A percentile compares a stretch with the other conserved stretches of the same genome.
These are phyloP conservation scores for Diaporthe amygdali DNA, from an alignment of 2,329 filamentous ascomycete species.

Conservation along the genomic window DNA sequence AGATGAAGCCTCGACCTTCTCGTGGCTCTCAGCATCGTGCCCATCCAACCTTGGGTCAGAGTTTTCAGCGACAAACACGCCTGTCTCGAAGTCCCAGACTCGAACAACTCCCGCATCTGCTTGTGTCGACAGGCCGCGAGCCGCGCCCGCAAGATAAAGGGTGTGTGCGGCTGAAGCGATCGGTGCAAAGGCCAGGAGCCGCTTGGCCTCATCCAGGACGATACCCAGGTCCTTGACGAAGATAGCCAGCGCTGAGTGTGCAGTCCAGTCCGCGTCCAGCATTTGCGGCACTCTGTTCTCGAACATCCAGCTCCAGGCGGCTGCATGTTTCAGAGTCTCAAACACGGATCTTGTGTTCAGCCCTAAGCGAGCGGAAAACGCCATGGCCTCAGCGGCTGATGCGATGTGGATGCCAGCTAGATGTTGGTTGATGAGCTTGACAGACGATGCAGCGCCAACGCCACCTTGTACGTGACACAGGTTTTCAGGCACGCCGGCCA, in stretches of 20 bases:
- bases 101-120: conserved; percentile 40
- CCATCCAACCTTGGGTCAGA: neutral
- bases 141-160: conserved; percentile 38
- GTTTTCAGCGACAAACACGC: neutral
- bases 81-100: conserved; percentile 34
- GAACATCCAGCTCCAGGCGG: conserved; percentile 57
- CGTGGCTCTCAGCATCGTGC: neutral
- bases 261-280: conserved; percentile 53
- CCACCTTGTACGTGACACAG: conserved; percentile 57
- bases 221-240: conserved; percentile 42
- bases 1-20: neutral
- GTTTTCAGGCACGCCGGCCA: conserved; percentile 54
- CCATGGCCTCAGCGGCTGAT: conserved; percentile 56
- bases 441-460: conserved; percentile 56
- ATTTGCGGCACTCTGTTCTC: conserved; percentile 60
- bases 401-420: conserved; percentile 57
- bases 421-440: conserved; percentile 60
- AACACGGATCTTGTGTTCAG: conserved; percentile 44
- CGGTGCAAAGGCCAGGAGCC: conserved; percentile 33
- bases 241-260: conserved; percentile 40
- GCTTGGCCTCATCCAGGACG: conserved; percentile 38
- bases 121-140: conserved; percentile 38
- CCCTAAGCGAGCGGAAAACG: conserved; percentile 53
- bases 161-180: conserved; percentile 37
- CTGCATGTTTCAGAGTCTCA: conserved; percentile 34